Base-by-base conservation (phyloP, 139 green algal species). In the Chlamydomonas incerta region DNA sequence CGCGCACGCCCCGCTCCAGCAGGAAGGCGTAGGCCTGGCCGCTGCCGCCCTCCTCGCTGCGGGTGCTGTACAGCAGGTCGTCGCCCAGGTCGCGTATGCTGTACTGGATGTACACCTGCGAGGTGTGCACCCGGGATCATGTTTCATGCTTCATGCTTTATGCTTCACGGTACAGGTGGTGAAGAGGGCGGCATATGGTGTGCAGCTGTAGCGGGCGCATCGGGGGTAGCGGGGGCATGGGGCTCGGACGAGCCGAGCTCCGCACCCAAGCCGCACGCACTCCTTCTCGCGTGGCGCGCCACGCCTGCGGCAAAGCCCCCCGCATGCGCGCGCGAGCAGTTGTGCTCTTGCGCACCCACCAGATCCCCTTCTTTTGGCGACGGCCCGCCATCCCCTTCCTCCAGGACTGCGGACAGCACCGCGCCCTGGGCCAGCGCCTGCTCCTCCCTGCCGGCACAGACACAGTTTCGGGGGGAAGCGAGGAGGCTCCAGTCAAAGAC, bases 1-100 rank as follows among this genome's bases (percentile, higher is more conserved):
- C 85, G 15, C 94, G 80, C 28, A 67, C 31, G 35, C 92, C 93
- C 70, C 94, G 95, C 46, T 92, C 91, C 70, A 98, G 34, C 62
- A 96, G 33, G 76, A 95, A 95, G 0, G 92, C 91, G 18, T 91
- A 85, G 8, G 95, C 92, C 50, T 92, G 82, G 0, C 95, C 93
- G 28, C 50, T 82, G 58, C 94, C 95, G 11, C 92, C 95, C 28
- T 96, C 82, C 6, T 92, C 87, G 20, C 41, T 34, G 29, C 82
- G 72, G 20, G 91, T 97, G 55, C 80, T 95, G 55, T 90, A 87
- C 57, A 96, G 57, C 71, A 95, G 75, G 8, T 94, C 88, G 34
- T 90, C 86, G 29, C 88, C 74, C 28, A 52, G 57, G 52, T 82
- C 55, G 24, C 62, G 81, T 2, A 93, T 72, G 46, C 77, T 90